Evolutionary conservation across 2,329 filamentous ascomycete species (phyloP).

Genomic region (Bipolaris oryzae): DNA sequence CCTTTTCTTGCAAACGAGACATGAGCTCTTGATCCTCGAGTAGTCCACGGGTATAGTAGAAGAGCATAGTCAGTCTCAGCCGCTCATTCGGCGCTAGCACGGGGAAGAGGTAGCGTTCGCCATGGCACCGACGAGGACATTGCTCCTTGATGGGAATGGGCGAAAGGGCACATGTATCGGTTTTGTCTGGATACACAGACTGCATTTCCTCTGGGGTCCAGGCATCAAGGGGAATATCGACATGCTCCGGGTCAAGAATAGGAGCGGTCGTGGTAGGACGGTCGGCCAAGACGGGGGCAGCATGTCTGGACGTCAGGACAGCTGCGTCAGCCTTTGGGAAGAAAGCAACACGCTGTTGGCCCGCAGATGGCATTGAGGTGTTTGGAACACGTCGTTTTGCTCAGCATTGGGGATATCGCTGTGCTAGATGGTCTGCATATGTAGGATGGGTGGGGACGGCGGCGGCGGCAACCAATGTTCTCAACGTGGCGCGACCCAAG

Average conservation of each 20-base stretch:
- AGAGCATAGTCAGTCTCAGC: conserved; percentile 49
- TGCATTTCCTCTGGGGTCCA: conserved; percentile 24
- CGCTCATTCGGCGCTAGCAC: conserved; percentile 46
- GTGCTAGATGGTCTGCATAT: conserved; percentile 1
- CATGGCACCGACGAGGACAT: conserved; percentile 12
- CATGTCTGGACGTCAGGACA: conserved; percentile 28
- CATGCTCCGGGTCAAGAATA: conserved; percentile 32
- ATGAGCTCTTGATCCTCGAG: conserved; percentile 51
- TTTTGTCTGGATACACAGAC: conserved; percentile 24
- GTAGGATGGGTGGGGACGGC: neutral
- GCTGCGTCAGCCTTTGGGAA: conserved; percentile 38
- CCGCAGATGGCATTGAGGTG: conserved; percentile 17
- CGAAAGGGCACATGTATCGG: conserved; percentile 25
- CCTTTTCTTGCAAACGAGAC: conserved; percentile 52
- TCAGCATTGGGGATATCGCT: conserved; percentile 6
- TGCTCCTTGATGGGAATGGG: conserved; percentile 23
- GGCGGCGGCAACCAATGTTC: conserved; percentile 8
- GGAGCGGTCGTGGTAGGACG: conserved; percentile 30
- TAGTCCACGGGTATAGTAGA: conserved; percentile 54
- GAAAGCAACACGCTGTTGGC: conserved; percentile 24
- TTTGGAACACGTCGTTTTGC: neutral
- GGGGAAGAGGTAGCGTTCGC: conserved; percentile 45
- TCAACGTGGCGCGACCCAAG: conserved; percentile 6
- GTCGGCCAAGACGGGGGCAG: conserved; percentile 20
- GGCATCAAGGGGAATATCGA: conserved; percentile 20